These are phyloP conservation scores for Daphne laureola DNA, from an alignment of 441 rosid species.

Conservation along the genomic window DNA sequence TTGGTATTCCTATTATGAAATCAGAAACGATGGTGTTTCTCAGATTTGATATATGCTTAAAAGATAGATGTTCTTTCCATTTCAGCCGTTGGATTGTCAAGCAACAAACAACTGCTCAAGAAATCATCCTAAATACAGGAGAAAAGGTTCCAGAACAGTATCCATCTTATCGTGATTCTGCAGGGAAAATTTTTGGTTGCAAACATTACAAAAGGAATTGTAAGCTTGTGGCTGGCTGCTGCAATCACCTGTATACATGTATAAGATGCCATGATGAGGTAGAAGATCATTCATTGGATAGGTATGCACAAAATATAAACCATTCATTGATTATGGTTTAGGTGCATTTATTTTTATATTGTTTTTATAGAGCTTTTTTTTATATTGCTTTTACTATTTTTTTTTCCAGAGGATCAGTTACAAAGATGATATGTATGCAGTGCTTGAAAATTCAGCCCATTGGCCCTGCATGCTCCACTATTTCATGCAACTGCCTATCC, in stretches of 20 bases:
- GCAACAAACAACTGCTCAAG: constrained; percentile 29
- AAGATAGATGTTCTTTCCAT: constrained; percentile 21
- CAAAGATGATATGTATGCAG: constrained; percentile 85
- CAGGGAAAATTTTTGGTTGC: constrained; percentile 43
- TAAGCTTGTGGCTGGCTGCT: constrained; percentile 59
- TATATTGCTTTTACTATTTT: constrained; percentile 7
- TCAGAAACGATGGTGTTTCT: too few relatives aligned
- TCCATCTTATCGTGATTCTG: constrained; percentile 51
- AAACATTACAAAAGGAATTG: constrained; percentile 74
- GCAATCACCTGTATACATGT: constrained; percentile 61
- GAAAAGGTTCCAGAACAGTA: constrained; percentile 44
- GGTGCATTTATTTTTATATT: not conserved
- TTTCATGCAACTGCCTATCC: constrained; percentile 44
- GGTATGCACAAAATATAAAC: constrained; percentile 27
- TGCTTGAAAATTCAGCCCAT: constrained; percentile 63
- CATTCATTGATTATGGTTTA: not conserved
- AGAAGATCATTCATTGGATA: constrained; percentile 55
- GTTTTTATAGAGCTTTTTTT: constrained; percentile 5
- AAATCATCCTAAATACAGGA: constrained; percentile 20
- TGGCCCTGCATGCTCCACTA: constrained; percentile 38
- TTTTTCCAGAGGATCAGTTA: constrained; percentile 42
- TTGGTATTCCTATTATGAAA: too few relatives aligned
- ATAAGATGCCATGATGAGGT: constrained; percentile 79
- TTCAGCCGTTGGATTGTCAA: constrained; percentile 70
- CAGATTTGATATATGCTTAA: not conserved